A percentile compares a stretch with the other conserved stretches of the same genome.
Conservation (phyloP, 768 basidiomycete species). For the Mycena haematopus region DNA sequence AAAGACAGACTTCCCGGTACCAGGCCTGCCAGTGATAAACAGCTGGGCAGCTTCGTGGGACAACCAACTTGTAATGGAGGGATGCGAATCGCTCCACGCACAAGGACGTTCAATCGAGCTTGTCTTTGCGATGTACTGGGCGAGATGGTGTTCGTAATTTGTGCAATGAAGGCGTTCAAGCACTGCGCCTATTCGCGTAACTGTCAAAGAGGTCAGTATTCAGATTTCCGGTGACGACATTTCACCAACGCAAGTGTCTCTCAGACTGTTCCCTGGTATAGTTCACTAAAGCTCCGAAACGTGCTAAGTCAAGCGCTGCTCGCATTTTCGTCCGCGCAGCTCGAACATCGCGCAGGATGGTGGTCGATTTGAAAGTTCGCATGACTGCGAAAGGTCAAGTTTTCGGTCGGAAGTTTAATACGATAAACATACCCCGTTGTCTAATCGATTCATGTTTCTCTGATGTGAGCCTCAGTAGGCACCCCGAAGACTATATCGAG, state of each 20-base stretch:
- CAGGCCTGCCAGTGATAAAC: slow-evolving; percentile 9
- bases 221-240: background rate
- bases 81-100: slow-evolving; percentile 14
- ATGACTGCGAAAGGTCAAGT: slow-evolving; percentile 3
- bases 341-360: slow-evolving; percentile 3
- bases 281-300: slow-evolving; percentile 7
- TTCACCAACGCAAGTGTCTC: background rate
- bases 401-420: background rate
- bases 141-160: slow-evolving; percentile 18
- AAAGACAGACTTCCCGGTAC: slow-evolving; percentile 14
- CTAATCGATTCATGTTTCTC: slow-evolving; percentile 8
- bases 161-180: slow-evolving; percentile 14
- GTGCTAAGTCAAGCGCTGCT: slow-evolving; percentile 11
- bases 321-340: slow-evolving; percentile 11
- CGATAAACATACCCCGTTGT: slow-evolving; percentile 1
- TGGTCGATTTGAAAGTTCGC: slow-evolving; percentile 13
- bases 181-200: background rate
- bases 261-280: slow-evolving; percentile 7
- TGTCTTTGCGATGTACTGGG: slow-evolving; percentile 12
- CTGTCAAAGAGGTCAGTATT: background rate
- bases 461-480: background rate
- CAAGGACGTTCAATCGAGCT: slow-evolving; percentile 11
- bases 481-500: background rate
- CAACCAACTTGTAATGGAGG: slow-evolving; percentile 5
- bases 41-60: slow-evolving; percentile 8